Percentiles rank a stretch among this genome's conserved stretches.
Conservation (phyloP, 140 eudicot species). For the Ambrosia hybrid region DNA sequence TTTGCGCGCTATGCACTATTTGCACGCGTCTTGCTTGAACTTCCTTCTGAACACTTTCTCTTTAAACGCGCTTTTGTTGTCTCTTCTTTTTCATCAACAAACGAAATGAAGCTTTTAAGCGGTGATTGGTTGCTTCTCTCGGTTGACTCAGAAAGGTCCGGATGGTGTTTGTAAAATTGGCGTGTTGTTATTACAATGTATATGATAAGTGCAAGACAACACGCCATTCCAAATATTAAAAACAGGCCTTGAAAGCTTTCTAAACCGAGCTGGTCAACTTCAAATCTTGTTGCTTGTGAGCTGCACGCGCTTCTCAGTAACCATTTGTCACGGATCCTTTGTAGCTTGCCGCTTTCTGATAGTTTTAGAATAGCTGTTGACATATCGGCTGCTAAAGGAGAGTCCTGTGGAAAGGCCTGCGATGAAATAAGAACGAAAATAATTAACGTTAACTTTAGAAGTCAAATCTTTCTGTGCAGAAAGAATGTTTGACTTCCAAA, state of each 20-base stretch:
- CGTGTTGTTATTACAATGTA: neutral
- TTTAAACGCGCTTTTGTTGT: slow-evolving; percentile 3
- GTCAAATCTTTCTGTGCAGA: neutral
- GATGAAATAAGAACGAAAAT: neutral
- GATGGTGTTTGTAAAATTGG: slow-evolving; percentile 30
- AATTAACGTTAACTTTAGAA: neutral
- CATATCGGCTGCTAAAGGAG: neutral
- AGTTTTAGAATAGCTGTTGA: neutral
- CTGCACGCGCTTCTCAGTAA: neutral
- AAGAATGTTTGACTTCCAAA: neutral
- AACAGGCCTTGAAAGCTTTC: neutral
- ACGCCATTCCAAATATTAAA: neutral
- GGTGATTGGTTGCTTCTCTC: slow-evolving; percentile 30
- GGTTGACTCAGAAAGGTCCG: slow-evolving; percentile 34
- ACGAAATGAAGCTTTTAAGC: slow-evolving; percentile 48
- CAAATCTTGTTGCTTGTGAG: neutral
- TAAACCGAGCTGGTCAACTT: neutral
- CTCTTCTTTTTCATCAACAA: slow-evolving; percentile 60
- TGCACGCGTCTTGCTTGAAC: neutral
- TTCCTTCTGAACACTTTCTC: neutral
- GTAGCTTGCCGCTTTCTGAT: neutral
- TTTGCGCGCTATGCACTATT: neutral
- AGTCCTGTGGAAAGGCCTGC: neutral
- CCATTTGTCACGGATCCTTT: neutral
- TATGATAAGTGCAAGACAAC: neutral